Conservation (phyloP, 768 basidiomycete genomes). For the Pisolithus tinctorius region DNA sequence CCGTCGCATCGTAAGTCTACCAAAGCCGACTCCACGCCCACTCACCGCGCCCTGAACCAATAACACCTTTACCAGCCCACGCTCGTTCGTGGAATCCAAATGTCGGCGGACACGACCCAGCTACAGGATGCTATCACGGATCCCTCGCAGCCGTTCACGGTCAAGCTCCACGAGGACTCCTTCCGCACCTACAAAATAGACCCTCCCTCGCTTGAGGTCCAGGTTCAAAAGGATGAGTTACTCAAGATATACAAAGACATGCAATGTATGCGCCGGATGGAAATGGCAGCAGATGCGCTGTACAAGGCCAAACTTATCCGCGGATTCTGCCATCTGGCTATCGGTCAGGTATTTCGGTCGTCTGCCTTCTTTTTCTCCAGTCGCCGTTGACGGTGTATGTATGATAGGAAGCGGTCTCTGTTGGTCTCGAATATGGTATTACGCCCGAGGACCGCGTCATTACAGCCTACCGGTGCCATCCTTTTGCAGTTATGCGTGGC, state of each 20-base stretch:
- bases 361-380: neutral
- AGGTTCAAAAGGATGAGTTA: slow-evolving; percentile 79
- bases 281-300: slow-evolving; percentile 93
- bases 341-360: slow-evolving; percentile 66
- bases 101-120: slow-evolving; percentile 73
- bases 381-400: neutral
- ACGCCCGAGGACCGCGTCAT: slow-evolving; percentile 83
- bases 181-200: slow-evolving; percentile 81
- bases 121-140: slow-evolving; percentile 43
- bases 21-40: too few species aligned
- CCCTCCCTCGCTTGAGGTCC: slow-evolving; percentile 68
- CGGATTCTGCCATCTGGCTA: slow-evolving; percentile 98
- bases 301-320: slow-evolving; percentile 97
- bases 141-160: slow-evolving; percentile 63
- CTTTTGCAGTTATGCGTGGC: slow-evolving; percentile 92
- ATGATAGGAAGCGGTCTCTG: slow-evolving; percentile 89
- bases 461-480: slow-evolving; percentile 96
- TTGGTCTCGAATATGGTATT: slow-evolving; percentile 88
- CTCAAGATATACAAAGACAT: slow-evolving; percentile 89
- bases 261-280: slow-evolving; percentile 90
- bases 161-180: slow-evolving; percentile 88
- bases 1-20: slow-evolving; percentile 21
- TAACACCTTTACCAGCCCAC: slow-evolving; percentile 11
- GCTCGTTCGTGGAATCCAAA: slow-evolving; percentile 61
- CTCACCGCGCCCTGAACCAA: neutral